A percentile compares a stretch with the other conserved stretches of the same genome.
Conservation (phyloP, 2,329 filamentous ascomycete genomes). For the Diaporthe citriasiana region DNA sequence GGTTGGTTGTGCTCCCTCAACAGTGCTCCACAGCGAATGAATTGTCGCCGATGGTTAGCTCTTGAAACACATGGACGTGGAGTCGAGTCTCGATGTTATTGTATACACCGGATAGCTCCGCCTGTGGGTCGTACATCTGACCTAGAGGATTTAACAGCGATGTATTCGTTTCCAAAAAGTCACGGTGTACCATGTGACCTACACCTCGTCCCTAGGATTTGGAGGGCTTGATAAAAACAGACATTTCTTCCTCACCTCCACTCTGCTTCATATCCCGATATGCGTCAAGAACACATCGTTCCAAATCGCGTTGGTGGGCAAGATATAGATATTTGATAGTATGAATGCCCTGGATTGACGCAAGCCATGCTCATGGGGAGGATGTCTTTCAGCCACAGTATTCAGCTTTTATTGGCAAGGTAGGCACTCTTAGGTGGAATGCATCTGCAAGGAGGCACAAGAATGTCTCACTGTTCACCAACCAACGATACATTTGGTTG, state of each 20-base stretch:
- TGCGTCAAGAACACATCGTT: neutral
- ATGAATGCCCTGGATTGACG: too few relatives aligned
- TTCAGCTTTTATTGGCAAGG: too few relatives aligned
- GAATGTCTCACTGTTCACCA: too few relatives aligned
- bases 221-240: too few relatives aligned
- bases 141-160: neutral
- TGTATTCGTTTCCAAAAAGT: neutral
- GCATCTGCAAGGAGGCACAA: neutral
- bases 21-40: conserved; percentile 22
- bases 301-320: neutral
- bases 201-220: neutral
- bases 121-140: neutral
- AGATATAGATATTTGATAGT: too few relatives aligned
- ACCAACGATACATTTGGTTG: too few relatives aligned
- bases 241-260: neutral
- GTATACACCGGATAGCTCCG: neutral
- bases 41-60: conserved; percentile 6
- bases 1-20: neutral
- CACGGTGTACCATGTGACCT: neutral
- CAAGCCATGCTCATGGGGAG: too few relatives aligned
- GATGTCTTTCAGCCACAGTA: too few relatives aligned
- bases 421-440: neutral
- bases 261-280: neutral
- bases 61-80: conserved; percentile 18
- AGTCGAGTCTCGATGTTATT: neutral